A percentile compares a stretch with the other conserved stretches of the same genome.
These are phyloP conservation scores for Blastocystis sp. DNA, from an alignment of 352 stramenopile genomes.

Conservation along the genomic window DNA sequence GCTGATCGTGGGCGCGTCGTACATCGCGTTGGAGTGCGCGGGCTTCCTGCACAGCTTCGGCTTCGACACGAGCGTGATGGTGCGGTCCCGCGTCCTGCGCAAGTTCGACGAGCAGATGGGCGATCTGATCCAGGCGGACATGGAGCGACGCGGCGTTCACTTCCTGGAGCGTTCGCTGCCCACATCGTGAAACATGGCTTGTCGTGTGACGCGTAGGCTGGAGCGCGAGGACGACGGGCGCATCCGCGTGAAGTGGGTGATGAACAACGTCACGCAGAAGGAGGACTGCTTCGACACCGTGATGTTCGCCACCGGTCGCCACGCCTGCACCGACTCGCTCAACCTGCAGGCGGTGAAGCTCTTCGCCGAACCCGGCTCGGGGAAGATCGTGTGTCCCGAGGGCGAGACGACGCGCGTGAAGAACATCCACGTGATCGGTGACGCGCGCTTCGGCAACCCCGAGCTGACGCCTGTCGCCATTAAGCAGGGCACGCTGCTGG, in stretches of 20 bases:
- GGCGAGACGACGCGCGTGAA: slow-evolving; percentile 90
- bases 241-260: slow-evolving; percentile 78
- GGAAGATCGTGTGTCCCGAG: slow-evolving; percentile 74
- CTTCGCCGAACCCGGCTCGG: slow-evolving; percentile 73
- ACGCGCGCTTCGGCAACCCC: slow-evolving; percentile 90
- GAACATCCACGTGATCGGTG: slow-evolving; percentile 95
- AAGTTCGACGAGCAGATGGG: slow-evolving; percentile 96
- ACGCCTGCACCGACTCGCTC: slow-evolving; percentile 88
- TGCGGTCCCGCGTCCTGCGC: slow-evolving; percentile 93
- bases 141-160: slow-evolving; percentile 87
- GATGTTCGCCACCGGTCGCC: slow-evolving; percentile 89
- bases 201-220: not conserved
- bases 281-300: slow-evolving; percentile 93
- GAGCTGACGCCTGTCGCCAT: slow-evolving; percentile 98
- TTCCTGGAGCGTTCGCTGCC: slow-evolving; percentile 81
- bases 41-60: slow-evolving; percentile 93
- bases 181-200: not conserved
- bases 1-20: slow-evolving; percentile 93
- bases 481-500: slow-evolving; percentile 88
- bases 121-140: slow-evolving; percentile 89
- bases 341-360: slow-evolving; percentile 87
- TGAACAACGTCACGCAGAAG: slow-evolving; percentile 80
- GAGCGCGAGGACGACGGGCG: slow-evolving; percentile 13
- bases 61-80: slow-evolving; percentile 93
- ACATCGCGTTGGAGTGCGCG: slow-evolving; percentile 96